Conservation (phyloP, 306 rosid genomes). For the Lathyrus aphaca region DNA sequence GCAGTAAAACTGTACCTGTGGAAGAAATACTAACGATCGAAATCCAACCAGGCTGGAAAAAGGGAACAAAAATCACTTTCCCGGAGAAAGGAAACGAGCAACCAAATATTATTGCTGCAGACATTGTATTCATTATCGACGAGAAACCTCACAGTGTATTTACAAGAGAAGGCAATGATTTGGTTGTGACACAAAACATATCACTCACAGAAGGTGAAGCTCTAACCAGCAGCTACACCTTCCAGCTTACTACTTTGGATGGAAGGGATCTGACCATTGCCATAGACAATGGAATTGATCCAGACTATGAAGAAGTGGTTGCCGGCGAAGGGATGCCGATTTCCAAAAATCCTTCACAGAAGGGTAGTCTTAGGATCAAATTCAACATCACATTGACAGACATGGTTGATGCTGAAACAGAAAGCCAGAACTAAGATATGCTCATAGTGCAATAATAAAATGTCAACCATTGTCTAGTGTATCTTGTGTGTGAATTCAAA, state of each 20-base stretch:
- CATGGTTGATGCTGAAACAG: slow-evolving; percentile 56
- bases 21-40: slow-evolving; percentile 86
- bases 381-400: slow-evolving; percentile 62
- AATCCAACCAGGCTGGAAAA: slow-evolving; percentile 95
- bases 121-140: slow-evolving; percentile 74
- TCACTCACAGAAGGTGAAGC: slow-evolving; percentile 73
- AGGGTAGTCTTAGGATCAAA: slow-evolving; percentile 80
- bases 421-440: slow-evolving; percentile 60
- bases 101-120: slow-evolving; percentile 71
- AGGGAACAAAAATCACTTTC: slow-evolving; percentile 91
- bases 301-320: slow-evolving; percentile 72
- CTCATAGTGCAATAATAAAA: slow-evolving; percentile 32
- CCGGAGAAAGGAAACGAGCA: slow-evolving; percentile 85
- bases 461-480: slow-evolving; percentile 24
- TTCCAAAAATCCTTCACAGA: slow-evolving; percentile 74
- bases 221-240: slow-evolving; percentile 54
- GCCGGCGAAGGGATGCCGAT: slow-evolving; percentile 85
- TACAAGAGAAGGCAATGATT: slow-evolving; percentile 85
- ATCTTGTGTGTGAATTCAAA: slow-evolving; percentile 24
- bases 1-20: slow-evolving; percentile 69
- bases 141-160: slow-evolving; percentile 84
- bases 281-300: slow-evolving; percentile 57
- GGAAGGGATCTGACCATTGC: slow-evolving; percentile 69
- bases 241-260: slow-evolving; percentile 66
- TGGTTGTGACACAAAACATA: slow-evolving; percentile 60